A percentile compares a stretch with the other conserved stretches of the same genome.
Evolutionary conservation across 2,329 filamentous ascomycete genomes (phyloP).

Genomic region (Pseudohalonectria lignicola): DNA sequence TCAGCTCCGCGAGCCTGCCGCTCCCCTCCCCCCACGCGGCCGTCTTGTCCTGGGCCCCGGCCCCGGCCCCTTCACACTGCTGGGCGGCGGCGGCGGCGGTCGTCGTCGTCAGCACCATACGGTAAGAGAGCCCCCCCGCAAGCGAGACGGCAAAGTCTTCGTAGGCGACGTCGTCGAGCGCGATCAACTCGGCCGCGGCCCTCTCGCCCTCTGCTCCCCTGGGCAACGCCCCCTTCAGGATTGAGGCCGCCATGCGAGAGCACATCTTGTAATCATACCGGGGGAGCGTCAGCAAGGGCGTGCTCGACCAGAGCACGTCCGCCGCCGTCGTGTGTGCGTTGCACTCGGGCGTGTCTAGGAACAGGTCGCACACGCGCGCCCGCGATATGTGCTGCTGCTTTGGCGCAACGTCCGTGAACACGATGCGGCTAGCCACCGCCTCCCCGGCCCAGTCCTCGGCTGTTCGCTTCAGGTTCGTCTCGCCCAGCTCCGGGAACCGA

Average conservation of each 20-base stretch:
- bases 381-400: constrained; percentile 91
- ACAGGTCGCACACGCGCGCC: constrained; percentile 84
- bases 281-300: constrained; percentile 79
- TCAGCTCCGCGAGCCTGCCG: constrained; percentile 68
- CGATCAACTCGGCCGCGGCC: constrained; percentile 68
- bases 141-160: constrained; percentile 65
- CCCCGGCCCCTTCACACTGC: too few relatives aligned
- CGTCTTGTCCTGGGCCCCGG: background rate
- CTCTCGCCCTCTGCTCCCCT: constrained; percentile 53
- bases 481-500: constrained; percentile 90
- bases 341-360: constrained; percentile 94
- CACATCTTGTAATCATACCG: constrained; percentile 98
- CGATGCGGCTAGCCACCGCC: constrained; percentile 74
- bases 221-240: constrained; percentile 80
- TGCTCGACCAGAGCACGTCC: constrained; percentile 93
- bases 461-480: constrained; percentile 71
- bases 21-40: constrained; percentile 34
- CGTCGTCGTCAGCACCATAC: constrained; percentile 14
- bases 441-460: constrained; percentile 75
- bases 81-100: too few relatives aligned
- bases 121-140: constrained; percentile 53
- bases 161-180: constrained; percentile 68
- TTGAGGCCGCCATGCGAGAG: constrained; percentile 92
- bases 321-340: constrained; percentile 97
- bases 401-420: constrained; percentile 94